phyloP scores from a whole-genome alignment of 73 alveolate species.

The Paramecium pentaurelia region DNA sequence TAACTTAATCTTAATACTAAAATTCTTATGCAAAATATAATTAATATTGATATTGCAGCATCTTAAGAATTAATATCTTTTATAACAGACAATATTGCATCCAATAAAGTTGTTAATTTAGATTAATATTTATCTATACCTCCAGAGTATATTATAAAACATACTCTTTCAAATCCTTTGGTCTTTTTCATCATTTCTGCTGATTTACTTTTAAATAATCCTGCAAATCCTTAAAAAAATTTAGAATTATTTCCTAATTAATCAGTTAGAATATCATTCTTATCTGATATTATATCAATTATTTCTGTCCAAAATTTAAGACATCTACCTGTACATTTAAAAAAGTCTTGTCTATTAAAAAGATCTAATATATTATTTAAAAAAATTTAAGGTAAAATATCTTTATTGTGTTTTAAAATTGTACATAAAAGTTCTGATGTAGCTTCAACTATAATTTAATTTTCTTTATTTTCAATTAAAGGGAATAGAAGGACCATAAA shows the following conservation, averaged over 20 bases:
- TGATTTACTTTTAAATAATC: neutral
- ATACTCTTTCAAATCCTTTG: constrained; percentile 49
- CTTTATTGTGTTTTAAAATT: neutral
- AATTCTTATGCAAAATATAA: constrained; percentile 48
- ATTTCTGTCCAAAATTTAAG: constrained; percentile 54
- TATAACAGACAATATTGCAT: constrained; percentile 37
- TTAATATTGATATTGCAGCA: constrained; percentile 7
- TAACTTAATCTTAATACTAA: constrained; percentile 5
- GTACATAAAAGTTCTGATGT: constrained; percentile 34
- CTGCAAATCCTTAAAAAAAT: neutral
- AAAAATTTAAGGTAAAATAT: constrained; percentile 18
- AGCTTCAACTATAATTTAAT: neutral
- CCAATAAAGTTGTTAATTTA: constrained; percentile 35
- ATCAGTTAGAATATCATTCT: constrained; percentile 43
- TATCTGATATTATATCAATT: constrained; percentile 51
- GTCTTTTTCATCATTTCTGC: constrained; percentile 28
- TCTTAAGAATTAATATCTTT: constrained; percentile 26
- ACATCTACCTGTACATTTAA: constrained; percentile 41
- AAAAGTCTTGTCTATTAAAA: constrained; percentile 30
- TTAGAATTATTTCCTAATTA: constrained; percentile 24
- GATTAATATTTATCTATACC: constrained; percentile 49
- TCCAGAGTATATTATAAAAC: constrained; percentile 59
- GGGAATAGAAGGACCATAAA: neutral
- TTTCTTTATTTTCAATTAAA: neutral
- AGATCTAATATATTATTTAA: constrained; percentile 12